Conservation (phyloP, 78 protist genomes). For the Pelomyxa schiedti region DNA sequence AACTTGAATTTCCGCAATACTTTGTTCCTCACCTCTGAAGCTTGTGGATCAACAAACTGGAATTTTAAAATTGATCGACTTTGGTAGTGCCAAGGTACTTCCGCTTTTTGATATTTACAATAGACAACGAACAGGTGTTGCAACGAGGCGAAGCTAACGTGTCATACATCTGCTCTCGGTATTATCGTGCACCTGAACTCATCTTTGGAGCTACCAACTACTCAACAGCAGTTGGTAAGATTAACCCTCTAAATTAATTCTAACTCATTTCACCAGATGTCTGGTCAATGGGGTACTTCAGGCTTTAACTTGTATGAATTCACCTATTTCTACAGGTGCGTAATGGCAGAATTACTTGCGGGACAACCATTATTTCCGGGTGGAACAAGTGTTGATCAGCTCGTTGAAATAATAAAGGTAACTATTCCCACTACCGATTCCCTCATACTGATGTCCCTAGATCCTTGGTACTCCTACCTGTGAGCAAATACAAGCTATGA, state of each 20-base stretch:
- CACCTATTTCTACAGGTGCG: conserved; percentile 85
- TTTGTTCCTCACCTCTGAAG: background rate
- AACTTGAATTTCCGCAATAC: no score
- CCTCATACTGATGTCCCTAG: no score
- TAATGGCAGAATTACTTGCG: conserved; percentile 82
- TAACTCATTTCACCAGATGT: no score
- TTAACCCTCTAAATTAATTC: no score
- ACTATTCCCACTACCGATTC: no score
- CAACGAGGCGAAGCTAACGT: conserved; percentile 91
- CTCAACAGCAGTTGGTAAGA: conserved; percentile 82
- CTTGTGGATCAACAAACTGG: conserved; percentile 72
- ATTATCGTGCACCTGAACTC: conserved; percentile 99
- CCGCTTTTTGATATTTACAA: no score
- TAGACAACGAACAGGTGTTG: no score
- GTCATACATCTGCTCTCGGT: conserved; percentile 99
- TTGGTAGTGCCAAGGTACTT: conserved; percentile 73
- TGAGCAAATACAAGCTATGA: conserved; percentile 82
- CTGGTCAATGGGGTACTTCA: no score
- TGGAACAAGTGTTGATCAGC: conserved; percentile 88
- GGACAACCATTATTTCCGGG: conserved; percentile 92
- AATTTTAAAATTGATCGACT: conserved; percentile 90
- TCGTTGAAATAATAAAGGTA: conserved; percentile 96
- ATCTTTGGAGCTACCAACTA: conserved; percentile 96
- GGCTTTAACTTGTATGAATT: no score
- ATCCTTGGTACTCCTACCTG: conserved; percentile 84